phyloP scores from a whole-genome alignment of 75 land plant genomes.

The Pinus tabuliformis region DNA sequence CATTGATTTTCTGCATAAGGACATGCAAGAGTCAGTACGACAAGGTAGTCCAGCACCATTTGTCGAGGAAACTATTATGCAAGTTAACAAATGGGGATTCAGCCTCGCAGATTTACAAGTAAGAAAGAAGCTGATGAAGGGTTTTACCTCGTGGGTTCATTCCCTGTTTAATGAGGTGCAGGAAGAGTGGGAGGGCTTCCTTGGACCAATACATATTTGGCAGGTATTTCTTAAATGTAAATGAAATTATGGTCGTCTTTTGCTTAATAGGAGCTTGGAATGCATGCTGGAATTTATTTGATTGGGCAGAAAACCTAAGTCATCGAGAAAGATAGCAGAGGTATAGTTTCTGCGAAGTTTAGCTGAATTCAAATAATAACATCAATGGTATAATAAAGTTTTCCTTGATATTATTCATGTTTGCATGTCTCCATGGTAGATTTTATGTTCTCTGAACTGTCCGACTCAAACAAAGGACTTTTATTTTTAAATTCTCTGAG shows the following conservation, averaged over 20 bases:
- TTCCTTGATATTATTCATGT: neutral
- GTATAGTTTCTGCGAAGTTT: no score
- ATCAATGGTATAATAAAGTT: neutral
- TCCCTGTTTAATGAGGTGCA: conserved; percentile 44
- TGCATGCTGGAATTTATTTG: neutral
- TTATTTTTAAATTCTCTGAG: neutral
- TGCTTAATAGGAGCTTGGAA: neutral
- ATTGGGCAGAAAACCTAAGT: neutral
- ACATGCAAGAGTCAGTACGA: conserved; percentile 76
- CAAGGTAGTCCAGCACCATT: conserved; percentile 68
- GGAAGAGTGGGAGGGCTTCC: conserved; percentile 63
- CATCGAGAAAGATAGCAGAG: no score
- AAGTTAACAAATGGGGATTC: conserved; percentile 88
- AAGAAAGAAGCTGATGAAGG: conserved; percentile 39
- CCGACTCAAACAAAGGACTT: neutral
- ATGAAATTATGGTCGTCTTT: neutral
- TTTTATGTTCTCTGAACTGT: neutral
- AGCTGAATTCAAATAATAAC: neutral
- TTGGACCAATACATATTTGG: conserved; percentile 92
- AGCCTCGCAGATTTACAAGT: conserved; percentile 68
- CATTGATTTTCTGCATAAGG: conserved; percentile 55
- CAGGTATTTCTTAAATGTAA: conserved; percentile 50
- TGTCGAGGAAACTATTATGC: conserved; percentile 72
- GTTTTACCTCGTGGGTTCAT: conserved; percentile 42
- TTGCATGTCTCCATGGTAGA: neutral